Evolutionary conservation across 192 early-diverging fungal genomes (phyloP), one percentile per base, ranked within the genome.

Genomic region (Haplosporangium gracile): DNA sequence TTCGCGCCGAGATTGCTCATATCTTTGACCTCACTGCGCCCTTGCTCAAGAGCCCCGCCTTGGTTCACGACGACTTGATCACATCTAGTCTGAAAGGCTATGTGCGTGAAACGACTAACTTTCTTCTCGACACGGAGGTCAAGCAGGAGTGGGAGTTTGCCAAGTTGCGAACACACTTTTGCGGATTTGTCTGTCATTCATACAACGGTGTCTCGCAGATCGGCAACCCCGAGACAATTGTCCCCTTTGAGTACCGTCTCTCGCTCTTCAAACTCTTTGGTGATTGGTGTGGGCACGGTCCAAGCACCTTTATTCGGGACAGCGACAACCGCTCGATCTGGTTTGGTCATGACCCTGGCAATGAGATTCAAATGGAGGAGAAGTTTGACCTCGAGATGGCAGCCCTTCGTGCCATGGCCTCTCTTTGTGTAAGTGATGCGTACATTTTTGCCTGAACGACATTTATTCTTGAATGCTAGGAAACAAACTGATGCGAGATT

Each of bases 211-310:
- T 98, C 16, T 92, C 93, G 24, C 80, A 80, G 6, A 60, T 91
- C 43, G 79, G 77, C 1, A 83, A 78, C 72, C 81, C 72, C 9
- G 83, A 91, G 40, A 81, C 80, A 0, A 90, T 91, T 78, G 94
- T 99, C 77, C 91, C 97, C 0, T 95, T 95, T 88, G 95, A 97
- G 72, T 91, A 93, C 1, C 91, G 98, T 51, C 85, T 92, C 22
- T 90, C 89, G 2, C 75, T 98, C 45, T 99, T 97, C 88, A 90
- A 91, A 73, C 88, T 98, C 68, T 95, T 98, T 90, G 97, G 98
- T 87, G 91, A 94, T 32, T 99, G 98, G 98, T 97, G 97, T 88
- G 95, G 98, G 11, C 92, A 96, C 82, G 97, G 98, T 4, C 85
- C 88, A 36, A 90, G 90, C 63, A 90, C 88, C 0, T 49, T 78